Conservation (phyloP, 345 rosid genomes). For the Rhodomyrtus tomentosa region DNA sequence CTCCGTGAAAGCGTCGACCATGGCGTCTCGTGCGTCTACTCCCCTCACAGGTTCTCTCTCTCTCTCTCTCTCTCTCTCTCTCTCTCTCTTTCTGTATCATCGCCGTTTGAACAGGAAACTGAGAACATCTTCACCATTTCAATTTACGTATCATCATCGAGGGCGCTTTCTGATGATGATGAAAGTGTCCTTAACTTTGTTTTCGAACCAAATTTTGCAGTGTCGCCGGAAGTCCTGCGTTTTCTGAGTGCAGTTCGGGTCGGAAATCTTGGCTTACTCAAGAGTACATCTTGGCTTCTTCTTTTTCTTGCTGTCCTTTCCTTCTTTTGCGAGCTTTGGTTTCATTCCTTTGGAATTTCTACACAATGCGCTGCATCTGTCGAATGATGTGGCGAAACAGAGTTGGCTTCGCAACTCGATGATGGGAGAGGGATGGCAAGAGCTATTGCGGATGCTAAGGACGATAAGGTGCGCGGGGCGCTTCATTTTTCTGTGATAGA, state of each 20-base stretch:
- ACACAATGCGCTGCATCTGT: neutral
- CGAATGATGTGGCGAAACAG: conserved; percentile 14
- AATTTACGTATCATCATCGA: too few relatives aligned
- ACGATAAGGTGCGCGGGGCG: conserved; percentile 78
- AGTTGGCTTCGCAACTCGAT: conserved; percentile 54
- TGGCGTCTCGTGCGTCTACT: conserved; percentile 72
- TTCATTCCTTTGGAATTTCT: neutral
- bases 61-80: neutral
- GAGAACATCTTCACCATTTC: too few relatives aligned
- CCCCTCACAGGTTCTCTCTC: conserved; percentile 54
- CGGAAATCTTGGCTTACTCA: conserved; percentile 72
- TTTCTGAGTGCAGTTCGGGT: conserved; percentile 51
- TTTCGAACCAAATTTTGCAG: conserved; percentile 19
- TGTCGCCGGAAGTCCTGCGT: conserved; percentile 54
- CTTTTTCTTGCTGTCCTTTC: neutral
- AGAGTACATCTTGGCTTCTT: conserved; percentile 32
- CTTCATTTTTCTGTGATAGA: conserved; percentile 88
- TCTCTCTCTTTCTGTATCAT: neutral
- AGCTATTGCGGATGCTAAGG: conserved; percentile 72
- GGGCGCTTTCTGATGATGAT: too few relatives aligned
- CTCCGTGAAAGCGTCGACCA: conserved; percentile 1
- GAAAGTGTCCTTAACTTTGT: neutral
- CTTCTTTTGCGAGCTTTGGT: neutral
- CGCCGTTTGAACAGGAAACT: neutral
- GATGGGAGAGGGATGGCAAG: conserved; percentile 52